Base-by-base conservation (phyloP, 139 green algal genomes). In the Haematococcus lacustris region DNA sequence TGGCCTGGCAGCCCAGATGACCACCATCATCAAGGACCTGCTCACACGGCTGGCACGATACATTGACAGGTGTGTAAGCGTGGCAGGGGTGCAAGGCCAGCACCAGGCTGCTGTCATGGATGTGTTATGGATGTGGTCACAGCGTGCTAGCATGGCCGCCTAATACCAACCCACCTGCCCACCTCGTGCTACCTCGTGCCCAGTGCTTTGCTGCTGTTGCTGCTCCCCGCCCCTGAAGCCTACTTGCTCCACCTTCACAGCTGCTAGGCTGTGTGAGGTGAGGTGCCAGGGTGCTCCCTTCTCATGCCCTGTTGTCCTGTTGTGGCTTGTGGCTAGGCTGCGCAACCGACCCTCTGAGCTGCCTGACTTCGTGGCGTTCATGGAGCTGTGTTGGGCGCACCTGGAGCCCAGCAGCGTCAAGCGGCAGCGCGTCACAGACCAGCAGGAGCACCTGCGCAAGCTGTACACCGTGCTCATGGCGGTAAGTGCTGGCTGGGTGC, bases 281-380 rank as follows among this genome's bases (percentile, higher is more conserved):
- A n/a, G n/a, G n/a, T n/a, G n/a, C n/a, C n/a, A n/a, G n/a, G n/a
- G n/a, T n/a, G n/a, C n/a, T n/a, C n/a, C n/a, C n/a, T n/a, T n/a
- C n/a, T n/a, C n/a, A n/a, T n/a, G n/a, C n/a, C n/a, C n/a, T n/a
- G n/a, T n/a, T n/a, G n/a, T n/a, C n/a, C n/a, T n/a, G n/a, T n/a
- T n/a, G n/a, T n/a, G n/a, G n/a, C n/a, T n/a, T n/a, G n/a, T n/a
- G n/a, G n/a, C n/a, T n/a, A 68, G 6, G 68, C 68, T 82, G 62
- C n/a, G 70, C 5, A 63, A 70, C 3, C 62, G 77, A 4, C 77
- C 77, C 21, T 57, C 41, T 23, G 70, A 75, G 64, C 71, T 83
- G 57, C 65, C 78, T 2, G 73, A 83, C 25, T 83, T 79, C 64
- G 78, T 83, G 25, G 35, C 43, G 1, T 79, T 77, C 51, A 77